Percentiles rank a stretch among this genome's conserved stretches.
These are phyloP conservation scores for Trichodelitschia bisporula DNA, from an alignment of 495 filamentous ascomycete genomes.

Conservation along the genomic window DNA sequence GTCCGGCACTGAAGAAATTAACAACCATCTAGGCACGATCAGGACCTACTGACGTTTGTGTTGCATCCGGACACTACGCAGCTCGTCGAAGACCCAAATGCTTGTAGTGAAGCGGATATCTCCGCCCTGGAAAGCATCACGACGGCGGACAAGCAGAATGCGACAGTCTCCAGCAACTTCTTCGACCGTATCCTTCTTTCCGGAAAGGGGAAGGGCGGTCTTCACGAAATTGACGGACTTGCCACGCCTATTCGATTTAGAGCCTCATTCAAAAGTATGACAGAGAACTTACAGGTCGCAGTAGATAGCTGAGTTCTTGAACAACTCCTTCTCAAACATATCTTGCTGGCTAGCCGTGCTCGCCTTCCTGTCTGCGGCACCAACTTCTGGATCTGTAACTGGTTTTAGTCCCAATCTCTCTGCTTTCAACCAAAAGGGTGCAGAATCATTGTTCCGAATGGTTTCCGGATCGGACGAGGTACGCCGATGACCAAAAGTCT, in stretches of 20 bases:
- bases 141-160: slow-evolving; percentile 14
- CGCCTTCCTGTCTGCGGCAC: too few species aligned
- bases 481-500: too few species aligned
- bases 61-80: slow-evolving; percentile 15
- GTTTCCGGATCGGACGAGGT: too few species aligned
- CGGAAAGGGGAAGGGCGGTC: background rate
- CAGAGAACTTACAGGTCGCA: slow-evolving; percentile 19
- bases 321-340: slow-evolving; percentile 12
- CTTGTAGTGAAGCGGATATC: slow-evolving; percentile 12
- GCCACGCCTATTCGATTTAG: too few species aligned
- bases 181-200: slow-evolving; percentile 7
- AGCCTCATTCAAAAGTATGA: too few species aligned
- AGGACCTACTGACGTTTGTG: slow-evolving; percentile 9
- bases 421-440: too few species aligned
- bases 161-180: slow-evolving; percentile 8
- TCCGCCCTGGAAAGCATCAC: slow-evolving; percentile 8
- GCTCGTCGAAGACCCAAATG: slow-evolving; percentile 16
- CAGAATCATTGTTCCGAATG: too few species aligned
- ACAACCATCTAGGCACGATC: background rate
- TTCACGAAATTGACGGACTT: slow-evolving; percentile 1
- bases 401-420: too few species aligned
- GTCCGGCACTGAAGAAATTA: slow-evolving; percentile 8
- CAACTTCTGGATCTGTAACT: too few species aligned
- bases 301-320: slow-evolving; percentile 16
- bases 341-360: too few species aligned